Conservation (phyloP, 1,284 basidiomycete species). For the Peniophora sp. region DNA sequence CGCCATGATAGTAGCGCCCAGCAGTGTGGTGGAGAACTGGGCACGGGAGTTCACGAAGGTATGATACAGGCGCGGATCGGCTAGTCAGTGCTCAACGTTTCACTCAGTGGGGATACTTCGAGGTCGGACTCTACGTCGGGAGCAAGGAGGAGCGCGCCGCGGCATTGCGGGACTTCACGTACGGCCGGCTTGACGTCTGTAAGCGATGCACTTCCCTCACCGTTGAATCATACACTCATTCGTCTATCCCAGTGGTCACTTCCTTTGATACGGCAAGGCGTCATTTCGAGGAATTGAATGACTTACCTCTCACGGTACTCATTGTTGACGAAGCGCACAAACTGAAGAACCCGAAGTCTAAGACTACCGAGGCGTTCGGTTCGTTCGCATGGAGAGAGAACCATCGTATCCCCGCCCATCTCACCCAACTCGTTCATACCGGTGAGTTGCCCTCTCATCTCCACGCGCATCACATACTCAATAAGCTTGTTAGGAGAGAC, state of each 20-base stretch:
- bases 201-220: conserved; percentile 22
- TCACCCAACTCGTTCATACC: conserved; percentile 2
- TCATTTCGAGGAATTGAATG: conserved; percentile 58
- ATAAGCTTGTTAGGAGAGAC: not conserved
- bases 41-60: conserved; percentile 69
- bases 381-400: conserved; percentile 11
- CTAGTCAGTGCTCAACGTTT: not conserved
- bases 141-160: conserved; percentile 37
- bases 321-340: conserved; percentile 82
- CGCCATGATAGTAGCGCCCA: conserved; percentile 74
- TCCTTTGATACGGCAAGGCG: conserved; percentile 62
- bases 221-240: not conserved
- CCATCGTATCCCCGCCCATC: conserved; percentile 8
- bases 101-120: conserved; percentile 74
- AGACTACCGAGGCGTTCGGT: conserved; percentile 51
- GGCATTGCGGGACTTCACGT: conserved; percentile 59
- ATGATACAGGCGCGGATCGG: conserved; percentile 15
- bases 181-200: conserved; percentile 72
- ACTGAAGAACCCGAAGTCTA: conserved; percentile 64
- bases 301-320: conserved; percentile 59
- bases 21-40: conserved; percentile 77
- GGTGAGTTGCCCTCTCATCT: not conserved
- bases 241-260: conserved; percentile 46
- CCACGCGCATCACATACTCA: not conserved
- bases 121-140: conserved; percentile 63